phyloP scores from a whole-genome alignment of 805 yeast species.

The Dipodascus geniculatus region DNA sequence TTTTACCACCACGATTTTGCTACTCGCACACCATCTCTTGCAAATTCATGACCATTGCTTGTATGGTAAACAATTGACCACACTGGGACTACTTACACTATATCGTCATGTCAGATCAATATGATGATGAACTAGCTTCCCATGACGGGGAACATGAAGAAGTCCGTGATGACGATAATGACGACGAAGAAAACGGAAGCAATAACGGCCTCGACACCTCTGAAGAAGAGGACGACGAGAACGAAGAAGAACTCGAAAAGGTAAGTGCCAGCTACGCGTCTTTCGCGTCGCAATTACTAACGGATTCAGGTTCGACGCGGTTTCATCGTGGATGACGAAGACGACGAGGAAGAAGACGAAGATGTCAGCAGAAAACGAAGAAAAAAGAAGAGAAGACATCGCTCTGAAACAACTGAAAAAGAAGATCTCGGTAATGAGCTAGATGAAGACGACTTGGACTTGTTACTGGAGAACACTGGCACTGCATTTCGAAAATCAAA shows the following conservation, averaged over 20 bases:
- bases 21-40: no score
- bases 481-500: conserved; percentile 44
- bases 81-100: no score
- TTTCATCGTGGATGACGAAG: conserved; percentile 88
- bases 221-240: conserved; percentile 87
- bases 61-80: no score
- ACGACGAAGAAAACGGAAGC: conserved; percentile 28
- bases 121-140: conserved; percentile 8
- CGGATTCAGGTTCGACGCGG: conserved; percentile 58
- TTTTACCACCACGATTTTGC: not conserved
- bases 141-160: conserved; percentile 13
- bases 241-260: conserved; percentile 75
- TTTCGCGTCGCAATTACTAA: not conserved
- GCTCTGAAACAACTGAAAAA: conserved; percentile 4
- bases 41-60: no score
- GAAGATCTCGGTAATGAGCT: conserved; percentile 43
- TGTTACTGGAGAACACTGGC: conserved; percentile 84
- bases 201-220: conserved; percentile 55
- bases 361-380: conserved; percentile 14
- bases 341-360: conserved; percentile 43
- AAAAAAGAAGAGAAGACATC: conserved; percentile 16
- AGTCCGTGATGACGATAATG: conserved; percentile 33
- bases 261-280: conserved; percentile 8
- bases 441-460: conserved; percentile 92
- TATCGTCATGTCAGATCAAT: conserved; percentile 9